Evolutionary conservation across 805 yeast species (phyloP), one percentile per base, ranked within the genome.

Genomic region (Pachysolen tannophilus): DNA sequence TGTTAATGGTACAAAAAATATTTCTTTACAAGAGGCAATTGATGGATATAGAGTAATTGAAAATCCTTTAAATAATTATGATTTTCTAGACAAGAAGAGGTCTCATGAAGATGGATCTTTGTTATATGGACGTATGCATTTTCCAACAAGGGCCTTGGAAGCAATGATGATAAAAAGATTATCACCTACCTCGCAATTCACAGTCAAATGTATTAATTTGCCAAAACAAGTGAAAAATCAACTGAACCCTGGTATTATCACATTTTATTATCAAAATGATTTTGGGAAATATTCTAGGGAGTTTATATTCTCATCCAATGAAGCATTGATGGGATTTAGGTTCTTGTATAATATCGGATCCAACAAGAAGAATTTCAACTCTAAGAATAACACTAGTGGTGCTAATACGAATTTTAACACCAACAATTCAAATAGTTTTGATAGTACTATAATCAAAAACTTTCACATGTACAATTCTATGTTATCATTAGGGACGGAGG

Each of bases 81-180:
- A 19, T 21, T 25, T 23, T 18, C 11, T 11, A 9, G 27, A 20
- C 9, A 7, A 11, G 4, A 23, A 16, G 15, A 11, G 27, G 11
- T 27, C 39, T 29, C 23, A 34, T 16, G 20, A 40, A 8, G 40
- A 45, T 33, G 58, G 67, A 24, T 61, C 77, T 0, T 60, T 90
- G 11, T 56, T 82, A 23, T 90, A 85, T 54, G 97, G 97, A 1
- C 66, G 90, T 43, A 72, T 92, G 77, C 83, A 80, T 49, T 77
- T 90, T 42, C 97, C 98, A 0, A 82, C 85, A 2, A 78, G 84
- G 13, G 78, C 82, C 6, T 59, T 92, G 2, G 97, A 90, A 55
- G 95, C 95, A 2, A 79, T 92, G 90, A 44, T 78, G 6, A 74
- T 86, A 27, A 74, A 81, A 42, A 61, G 85, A 37, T 48, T 84